Base-by-base conservation (phyloP, 352 stramenopile genomes). In the Achlya hypogyna region DNA sequence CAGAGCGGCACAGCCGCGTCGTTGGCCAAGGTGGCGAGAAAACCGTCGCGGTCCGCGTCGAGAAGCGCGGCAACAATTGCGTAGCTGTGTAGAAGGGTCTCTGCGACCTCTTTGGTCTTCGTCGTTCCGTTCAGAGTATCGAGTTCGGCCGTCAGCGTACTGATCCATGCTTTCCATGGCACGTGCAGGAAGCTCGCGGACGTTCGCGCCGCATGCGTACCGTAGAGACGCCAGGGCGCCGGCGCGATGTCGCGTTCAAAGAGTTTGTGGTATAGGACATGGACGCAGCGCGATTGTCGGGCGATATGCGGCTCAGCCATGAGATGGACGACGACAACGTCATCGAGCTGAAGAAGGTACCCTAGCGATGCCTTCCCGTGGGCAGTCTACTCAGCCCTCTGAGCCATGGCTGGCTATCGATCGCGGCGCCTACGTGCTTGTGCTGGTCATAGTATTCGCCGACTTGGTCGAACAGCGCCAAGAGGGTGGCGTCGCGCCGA, bases 141-240 rank as follows among this genome's bases (percentile, higher is more conserved):
- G 18, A 49, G 42, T 49, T 49, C 22, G 18, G 42, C 2, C 8
- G 49, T 35, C 12, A 56, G 31, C 2, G 25, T n/a, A 16, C 12
- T 56, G 49, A 56, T 56, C 12, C 20, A 38, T 1, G 49, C 31
- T 3, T 10, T 10, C 49, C 49, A 56, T 9, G 49, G 49, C 49
- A 56, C 49, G 25, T 56, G 10, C 10, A 56, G 31, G 49, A 31
- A 10, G 6, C 18, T 12, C 49, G 49, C 16, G 2, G 2, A 22
- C 10, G 18, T 12, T 10, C 12, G 2, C 2, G 4, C 22, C 5
- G 42, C 22, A 32, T 67, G 34, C 28, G 60, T 67, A 34, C 60
- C 60, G 18, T 67, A 67, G 34, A 67, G 47, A n/a, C 51, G 45
- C 60, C 60, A 67, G 25, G 29, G 59, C 6, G 16, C 18, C 12